Percentiles rank a stretch among this genome's conserved stretches.
Conservation (phyloP, 768 basidiomycete genomes). For the Pleurotus tuber-regium region DNA sequence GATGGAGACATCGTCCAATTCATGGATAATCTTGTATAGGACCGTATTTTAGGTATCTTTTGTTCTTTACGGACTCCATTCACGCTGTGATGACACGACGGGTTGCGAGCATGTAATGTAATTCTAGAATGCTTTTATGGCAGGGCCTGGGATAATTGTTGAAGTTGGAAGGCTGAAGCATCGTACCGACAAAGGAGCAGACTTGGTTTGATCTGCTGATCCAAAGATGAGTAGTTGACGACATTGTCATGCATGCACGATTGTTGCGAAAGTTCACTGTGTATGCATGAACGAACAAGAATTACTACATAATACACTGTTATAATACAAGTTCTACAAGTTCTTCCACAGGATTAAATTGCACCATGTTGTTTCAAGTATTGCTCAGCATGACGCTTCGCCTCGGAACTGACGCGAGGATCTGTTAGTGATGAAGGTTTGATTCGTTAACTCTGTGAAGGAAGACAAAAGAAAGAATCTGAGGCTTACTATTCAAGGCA, state of each 20-base stretch:
- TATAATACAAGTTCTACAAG: no score
- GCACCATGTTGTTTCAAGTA: conserved; percentile 31
- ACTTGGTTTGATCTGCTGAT: no score
- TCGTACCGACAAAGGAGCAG: no score
- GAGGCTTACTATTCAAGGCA: conserved; percentile 42
- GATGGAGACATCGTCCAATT: background rate
- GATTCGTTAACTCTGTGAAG: conserved; percentile 5
- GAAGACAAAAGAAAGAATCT: background rate
- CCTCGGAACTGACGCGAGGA: conserved; percentile 43
- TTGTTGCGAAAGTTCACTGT: background rate
- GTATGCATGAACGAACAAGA: background rate
- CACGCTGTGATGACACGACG: background rate
- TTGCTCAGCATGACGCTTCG: conserved; percentile 46
- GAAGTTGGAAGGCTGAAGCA: no score
- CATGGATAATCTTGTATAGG: background rate
- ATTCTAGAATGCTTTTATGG: background rate
- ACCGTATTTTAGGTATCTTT: background rate
- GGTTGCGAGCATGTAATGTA: conserved; percentile 1
- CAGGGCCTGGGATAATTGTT: no score
- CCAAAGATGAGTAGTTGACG: background rate
- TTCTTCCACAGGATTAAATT: background rate
- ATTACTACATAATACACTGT: no score
- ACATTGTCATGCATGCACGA: background rate
- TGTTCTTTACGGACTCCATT: background rate
- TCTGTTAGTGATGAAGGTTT: conserved; percentile 26